Evolutionary conservation across 805 yeast genomes (phyloP).

Genomic region (Candida insectorum): DNA sequence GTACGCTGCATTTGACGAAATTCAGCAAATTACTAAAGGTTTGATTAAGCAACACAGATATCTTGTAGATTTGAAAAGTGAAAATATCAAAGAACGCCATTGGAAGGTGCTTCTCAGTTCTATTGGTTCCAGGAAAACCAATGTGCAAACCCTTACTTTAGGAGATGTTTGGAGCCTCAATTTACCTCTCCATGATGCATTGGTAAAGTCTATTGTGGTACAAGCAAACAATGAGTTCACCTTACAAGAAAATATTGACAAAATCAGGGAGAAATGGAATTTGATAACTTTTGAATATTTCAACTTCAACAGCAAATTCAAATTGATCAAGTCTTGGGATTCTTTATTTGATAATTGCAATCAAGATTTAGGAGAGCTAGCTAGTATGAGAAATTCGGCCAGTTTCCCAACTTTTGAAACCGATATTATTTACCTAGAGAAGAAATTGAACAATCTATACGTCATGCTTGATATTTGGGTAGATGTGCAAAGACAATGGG

Average conservation of each 20-base stretch:
- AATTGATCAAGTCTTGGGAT: slow-evolving; percentile 69
- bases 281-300: slow-evolving; percentile 48
- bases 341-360: slow-evolving; percentile 52
- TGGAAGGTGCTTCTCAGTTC: slow-evolving; percentile 50
- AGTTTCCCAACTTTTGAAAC: slow-evolving; percentile 59
- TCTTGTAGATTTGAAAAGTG: slow-evolving; percentile 49
- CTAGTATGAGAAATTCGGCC: slow-evolving; percentile 69
- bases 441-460: slow-evolving; percentile 48
- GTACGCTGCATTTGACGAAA: slow-evolving; percentile 62
- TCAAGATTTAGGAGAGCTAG: slow-evolving; percentile 59
- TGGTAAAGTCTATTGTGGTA: slow-evolving; percentile 47
- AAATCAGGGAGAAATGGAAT: slow-evolving; percentile 58
- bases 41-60: slow-evolving; percentile 35
- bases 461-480: slow-evolving; percentile 66
- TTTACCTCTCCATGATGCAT: slow-evolving; percentile 40
- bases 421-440: slow-evolving; percentile 53
- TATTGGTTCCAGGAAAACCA: slow-evolving; percentile 15
- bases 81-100: slow-evolving; percentile 60
- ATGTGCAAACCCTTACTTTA: slow-evolving; percentile 35
- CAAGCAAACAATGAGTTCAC: slow-evolving; percentile 73
- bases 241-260: slow-evolving; percentile 53
- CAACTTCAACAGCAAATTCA: slow-evolving; percentile 47
- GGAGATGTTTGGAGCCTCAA: slow-evolving; percentile 63
- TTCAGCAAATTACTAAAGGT: slow-evolving; percentile 45
- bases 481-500: slow-evolving; percentile 87